Evolutionary conservation across 1,284 basidiomycete genomes (phyloP), one percentile per base, ranked within the genome.

Genomic region (Psilocybe mexicana): DNA sequence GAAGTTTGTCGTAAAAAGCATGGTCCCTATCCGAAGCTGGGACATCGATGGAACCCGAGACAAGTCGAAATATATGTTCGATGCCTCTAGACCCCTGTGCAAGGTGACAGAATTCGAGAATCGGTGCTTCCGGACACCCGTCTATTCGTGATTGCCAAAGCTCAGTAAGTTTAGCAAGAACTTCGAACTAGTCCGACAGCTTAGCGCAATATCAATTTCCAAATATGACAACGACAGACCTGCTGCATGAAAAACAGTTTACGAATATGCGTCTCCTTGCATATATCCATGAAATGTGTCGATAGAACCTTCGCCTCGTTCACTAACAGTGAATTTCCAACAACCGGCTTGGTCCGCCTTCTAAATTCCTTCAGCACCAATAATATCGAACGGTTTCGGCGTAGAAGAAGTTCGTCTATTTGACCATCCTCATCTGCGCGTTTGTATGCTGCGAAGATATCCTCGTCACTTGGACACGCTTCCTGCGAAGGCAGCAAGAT

Each of bases 231-330:
- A 53, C 18, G 10, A 65, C 69, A 30, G 52, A 79, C 79, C 72
- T 82, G 79, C 61, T 79, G 78, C 75, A 81, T 80, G 62, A 77
- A 80, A 61, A 81, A 79, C 1, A 82, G 66, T 61, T 81, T 81
- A 28, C 78, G 72, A 18, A 81, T 61, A 36, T 74, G 69, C 5
- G 72, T 70, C 51, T 79, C 69, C 12, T 65, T 68, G 62, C 79
- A 81, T 14, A 82, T 61, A 59, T 82, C 78, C 76, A 80, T 75
- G 57, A 79, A 79, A 26, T 72, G 70, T 0, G 73, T 68, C 1
- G 74, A 71, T 3, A 81, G 61, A 6, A 69, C 61, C 43, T 73
- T 72, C 10, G 76, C 79, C 35, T 74, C 68, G 59, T 81, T 81
- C 36, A 82, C 72, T 0, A 81, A 69, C 30, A 80, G 63, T 5